Evolutionary conservation across 2,329 filamentous ascomycete species (phyloP).

Genomic region (Aureobasidium sp.): DNA sequence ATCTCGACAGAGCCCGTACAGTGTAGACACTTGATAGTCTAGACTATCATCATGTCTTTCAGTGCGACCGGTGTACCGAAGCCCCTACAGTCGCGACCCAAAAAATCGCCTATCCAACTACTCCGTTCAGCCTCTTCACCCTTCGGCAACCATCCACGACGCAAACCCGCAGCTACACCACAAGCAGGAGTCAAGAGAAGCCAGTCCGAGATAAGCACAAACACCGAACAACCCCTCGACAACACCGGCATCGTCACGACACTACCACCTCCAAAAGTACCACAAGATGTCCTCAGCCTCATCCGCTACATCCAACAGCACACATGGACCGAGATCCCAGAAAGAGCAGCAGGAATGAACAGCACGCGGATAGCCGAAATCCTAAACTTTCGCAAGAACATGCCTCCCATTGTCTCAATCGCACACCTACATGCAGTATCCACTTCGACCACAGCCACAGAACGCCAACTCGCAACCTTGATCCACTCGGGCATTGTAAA

Average conservation of each 20-base stretch:
- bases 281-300: conserved; percentile 43
- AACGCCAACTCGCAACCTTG: conserved; percentile 58
- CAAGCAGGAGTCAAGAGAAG: conserved; percentile 13
- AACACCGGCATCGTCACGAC: conserved; percentile 50
- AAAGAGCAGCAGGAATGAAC: conserved; percentile 50
- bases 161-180: conserved; percentile 23
- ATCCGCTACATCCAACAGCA: conserved; percentile 51
- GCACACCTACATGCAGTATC: conserved; percentile 59
- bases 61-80: conserved; percentile 15
- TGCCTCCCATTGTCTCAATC: conserved; percentile 57
- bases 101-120: conserved; percentile 15
- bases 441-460: conserved; percentile 52
- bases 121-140: conserved; percentile 25
- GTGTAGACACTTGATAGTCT: not conserved
- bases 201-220: conserved; percentile 15
- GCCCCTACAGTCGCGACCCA: conserved; percentile 16
- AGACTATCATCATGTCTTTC: conserved; percentile 13
- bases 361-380: conserved; percentile 55
- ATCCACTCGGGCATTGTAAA: conserved; percentile 48
- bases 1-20: not conserved
- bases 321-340: conserved; percentile 59
- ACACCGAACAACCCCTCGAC: conserved; percentile 42
- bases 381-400: conserved; percentile 48
- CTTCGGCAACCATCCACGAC: conserved; percentile 27
- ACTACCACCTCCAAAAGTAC: conserved; percentile 51